Evolutionary conservation across 2,329 filamentous ascomycete genomes (phyloP), one percentile per base, ranked within the genome.

Genomic region (Nemania sp.): DNA sequence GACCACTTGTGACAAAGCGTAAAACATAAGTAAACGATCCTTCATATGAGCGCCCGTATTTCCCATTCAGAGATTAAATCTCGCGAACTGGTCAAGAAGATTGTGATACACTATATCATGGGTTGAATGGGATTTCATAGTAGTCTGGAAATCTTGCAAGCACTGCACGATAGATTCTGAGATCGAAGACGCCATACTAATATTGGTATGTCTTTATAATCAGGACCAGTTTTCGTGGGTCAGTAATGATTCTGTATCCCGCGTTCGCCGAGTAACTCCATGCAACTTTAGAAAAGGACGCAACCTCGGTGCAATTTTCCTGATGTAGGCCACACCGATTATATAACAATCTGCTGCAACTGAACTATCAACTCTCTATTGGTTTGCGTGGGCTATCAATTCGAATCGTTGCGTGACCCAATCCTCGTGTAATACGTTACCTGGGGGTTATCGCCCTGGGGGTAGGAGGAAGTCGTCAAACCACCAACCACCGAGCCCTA

Each of bases 61-160:
- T n/a, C 65, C 65, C 10, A 45, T 1, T 61, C 65, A 68, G 4
- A 68, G 20, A 15, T 64, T 68, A 38, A 68, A 64, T 11, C 60
- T 47, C 10, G 54, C 35, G 10, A 59, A 54, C 22, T 62, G 53
- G 29, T 67, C 59, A 2, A 26, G 22, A 32, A 62, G 8, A 18
- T 26, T 38, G n/a, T 32, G 51, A 2, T 20, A 35, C 13, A 24
- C 18, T 5, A 2, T 26, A n/a, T 65, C 55, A 11, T 15, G 26
- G 18, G n/a, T 51, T 7, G 11, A n/a, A n/a, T 27, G 2, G 20
- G 22, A 20, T 22, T 11, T 4, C 2, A 7, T 15, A 22, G 18
- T 8, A 52, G 18, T 52, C 53, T 53, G 57, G 24, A 66, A 66
- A 7, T 49, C n/a, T 15, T 57, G 20, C 3, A 66, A 22, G 24